phyloP scores from a whole-genome alignment of 2,329 filamentous ascomycete genomes.

The Penicillium hordei region DNA sequence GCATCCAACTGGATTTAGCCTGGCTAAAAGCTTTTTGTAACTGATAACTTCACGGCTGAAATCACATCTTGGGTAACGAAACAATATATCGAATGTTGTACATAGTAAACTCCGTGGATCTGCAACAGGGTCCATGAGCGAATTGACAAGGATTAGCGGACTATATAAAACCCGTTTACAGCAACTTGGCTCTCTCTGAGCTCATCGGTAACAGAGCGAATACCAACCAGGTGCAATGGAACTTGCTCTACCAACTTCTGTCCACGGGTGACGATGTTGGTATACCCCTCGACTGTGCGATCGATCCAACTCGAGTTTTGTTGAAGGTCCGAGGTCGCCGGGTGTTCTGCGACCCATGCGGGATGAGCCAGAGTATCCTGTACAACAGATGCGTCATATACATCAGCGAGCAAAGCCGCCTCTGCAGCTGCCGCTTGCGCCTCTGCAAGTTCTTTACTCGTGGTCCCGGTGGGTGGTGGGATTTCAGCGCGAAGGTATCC shows the following conservation, averaged over 20 bases:
- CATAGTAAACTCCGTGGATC: neutral
- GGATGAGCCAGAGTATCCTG: constrained; percentile 40
- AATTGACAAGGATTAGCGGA: constrained; percentile 19
- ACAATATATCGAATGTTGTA: neutral
- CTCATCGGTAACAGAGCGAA: constrained; percentile 49
- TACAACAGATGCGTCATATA: constrained; percentile 41
- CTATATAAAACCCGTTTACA: constrained; percentile 43
- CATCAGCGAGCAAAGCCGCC: constrained; percentile 40
- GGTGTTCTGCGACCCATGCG: constrained; percentile 39
- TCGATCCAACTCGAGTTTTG: constrained; percentile 43
- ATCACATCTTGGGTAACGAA: neutral
- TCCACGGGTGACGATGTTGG: constrained; percentile 50
- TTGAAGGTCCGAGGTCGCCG: constrained; percentile 6
- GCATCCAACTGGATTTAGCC: neutral
- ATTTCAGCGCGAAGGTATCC: constrained; percentile 54
- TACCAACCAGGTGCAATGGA: constrained; percentile 59
- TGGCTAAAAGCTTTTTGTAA: too few relatives aligned
- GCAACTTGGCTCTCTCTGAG: constrained; percentile 48
- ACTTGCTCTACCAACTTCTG: constrained; percentile 59
- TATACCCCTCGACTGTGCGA: constrained; percentile 49
- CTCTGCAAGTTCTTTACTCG: constrained; percentile 30
- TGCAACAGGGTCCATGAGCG: neutral
- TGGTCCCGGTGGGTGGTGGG: constrained; percentile 18
- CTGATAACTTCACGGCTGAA: neutral
- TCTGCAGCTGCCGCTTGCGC: constrained; percentile 37